Conservation (phyloP, 2,329 filamentous ascomycete genomes). For the Neonectria coccinea region DNA sequence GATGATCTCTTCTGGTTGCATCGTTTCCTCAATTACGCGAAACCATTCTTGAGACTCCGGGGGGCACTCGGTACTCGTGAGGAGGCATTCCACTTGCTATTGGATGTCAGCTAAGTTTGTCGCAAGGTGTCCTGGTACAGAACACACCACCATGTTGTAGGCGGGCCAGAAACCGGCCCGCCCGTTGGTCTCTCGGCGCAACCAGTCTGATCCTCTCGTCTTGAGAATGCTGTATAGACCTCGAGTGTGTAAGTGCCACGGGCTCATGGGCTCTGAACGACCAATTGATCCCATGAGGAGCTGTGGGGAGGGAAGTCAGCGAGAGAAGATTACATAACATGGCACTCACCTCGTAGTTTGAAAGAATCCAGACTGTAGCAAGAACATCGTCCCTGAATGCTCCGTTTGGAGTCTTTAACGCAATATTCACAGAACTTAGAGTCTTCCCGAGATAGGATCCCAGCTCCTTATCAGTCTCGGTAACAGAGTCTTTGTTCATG, state of each 20-base stretch:
- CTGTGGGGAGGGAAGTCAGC: slow-evolving; percentile 38
- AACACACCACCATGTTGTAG: slow-evolving; percentile 54
- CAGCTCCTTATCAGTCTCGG: slow-evolving; percentile 49
- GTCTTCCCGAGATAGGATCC: slow-evolving; percentile 53
- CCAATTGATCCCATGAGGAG: slow-evolving; percentile 53
- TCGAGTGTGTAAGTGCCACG: slow-evolving; percentile 54
- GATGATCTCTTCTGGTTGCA: slow-evolving; percentile 44
- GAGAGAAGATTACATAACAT: not conserved
- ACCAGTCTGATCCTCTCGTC: slow-evolving; percentile 45
- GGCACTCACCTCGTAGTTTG: slow-evolving; percentile 53
- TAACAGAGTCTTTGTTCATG: slow-evolving; percentile 40
- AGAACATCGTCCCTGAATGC: slow-evolving; percentile 52
- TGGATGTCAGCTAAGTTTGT: slow-evolving; percentile 25
- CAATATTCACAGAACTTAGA: slow-evolving; percentile 53
- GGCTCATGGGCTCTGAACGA: slow-evolving; percentile 40
- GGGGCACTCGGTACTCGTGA: slow-evolving; percentile 49
- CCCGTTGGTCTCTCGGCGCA: slow-evolving; percentile 40
- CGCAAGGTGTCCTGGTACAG: not conserved
- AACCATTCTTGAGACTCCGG: slow-evolving; percentile 54
- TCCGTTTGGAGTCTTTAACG: slow-evolving; percentile 48
- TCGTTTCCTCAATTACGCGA: slow-evolving; percentile 41
- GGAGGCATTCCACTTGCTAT: slow-evolving; percentile 54
- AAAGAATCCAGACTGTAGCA: slow-evolving; percentile 55
- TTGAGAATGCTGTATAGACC: slow-evolving; percentile 54
- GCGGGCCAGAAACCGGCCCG: slow-evolving; percentile 54